phyloP scores from a whole-genome alignment of 768 basidiomycete species.

The Porpolomopsis calyptriformis region DNA sequence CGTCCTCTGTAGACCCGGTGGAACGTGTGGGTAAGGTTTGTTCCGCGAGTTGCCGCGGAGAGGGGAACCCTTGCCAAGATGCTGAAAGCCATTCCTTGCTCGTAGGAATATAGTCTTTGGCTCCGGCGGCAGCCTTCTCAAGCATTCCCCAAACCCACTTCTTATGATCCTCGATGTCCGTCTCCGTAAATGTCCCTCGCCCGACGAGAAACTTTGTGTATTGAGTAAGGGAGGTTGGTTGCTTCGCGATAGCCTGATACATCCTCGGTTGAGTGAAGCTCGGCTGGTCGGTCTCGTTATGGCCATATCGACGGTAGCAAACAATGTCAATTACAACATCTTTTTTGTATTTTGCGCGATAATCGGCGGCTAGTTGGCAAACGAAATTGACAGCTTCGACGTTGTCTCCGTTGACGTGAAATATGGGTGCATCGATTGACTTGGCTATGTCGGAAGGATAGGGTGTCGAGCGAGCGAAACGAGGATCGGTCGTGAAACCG shows the following conservation, averaged over 20 bases:
- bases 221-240: constrained; percentile 82
- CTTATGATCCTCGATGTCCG: constrained; percentile 96
- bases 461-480: constrained; percentile 94
- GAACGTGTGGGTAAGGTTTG: constrained; percentile 81
- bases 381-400: constrained; percentile 98
- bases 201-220: constrained; percentile 87
- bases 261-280: constrained; percentile 97
- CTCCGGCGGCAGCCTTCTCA: constrained; percentile 86
- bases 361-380: constrained; percentile 95
- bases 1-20: constrained; percentile 71
- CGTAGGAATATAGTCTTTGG: constrained; percentile 93
- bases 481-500: constrained; percentile 97
- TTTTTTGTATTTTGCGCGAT: constrained; percentile 96
- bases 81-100: constrained; percentile 96
- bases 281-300: constrained; percentile 99
- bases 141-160: constrained; percentile 99
- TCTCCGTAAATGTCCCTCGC: constrained; percentile 88
- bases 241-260: constrained; percentile 94
- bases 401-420: constrained; percentile 99
- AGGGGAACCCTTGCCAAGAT: constrained; percentile 97
- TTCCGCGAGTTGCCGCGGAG: constrained; percentile 90
- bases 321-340: constrained; percentile 98
- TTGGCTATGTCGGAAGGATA: constrained; percentile 98
- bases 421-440: constrained; percentile 95
- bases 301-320: constrained; percentile 98